Base-by-base conservation (phyloP, 2,329 filamentous ascomycete genomes). In the Aspergillus sp. region DNA sequence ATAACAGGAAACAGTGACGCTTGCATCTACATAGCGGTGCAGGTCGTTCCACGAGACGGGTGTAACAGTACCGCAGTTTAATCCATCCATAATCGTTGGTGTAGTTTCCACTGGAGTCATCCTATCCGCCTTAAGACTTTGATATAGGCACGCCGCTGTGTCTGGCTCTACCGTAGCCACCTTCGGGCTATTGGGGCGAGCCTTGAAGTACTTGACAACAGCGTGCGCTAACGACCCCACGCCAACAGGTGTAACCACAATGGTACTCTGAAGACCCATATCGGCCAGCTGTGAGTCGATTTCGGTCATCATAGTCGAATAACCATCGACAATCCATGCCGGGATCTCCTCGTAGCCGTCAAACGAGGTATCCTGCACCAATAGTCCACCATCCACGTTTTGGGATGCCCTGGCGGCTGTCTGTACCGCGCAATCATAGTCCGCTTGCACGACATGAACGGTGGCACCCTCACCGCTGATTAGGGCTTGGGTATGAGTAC, bases 271-370 rank as follows among this genome's bases (percentile, higher is more conserved):
- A 0, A 70, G 56, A 1, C 60, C 64, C 0, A 69, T 54, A 0
- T 67, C 65, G 0, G 73, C 60, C 7, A 84, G 60, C 59, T 90
- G 85, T 17, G 72, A 62, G 44, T 89, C 84, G 0, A 81, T 71
- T 60, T 93, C 88, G 3, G 67, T 63, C 52, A 90, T 71, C 77
- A 90, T 84, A 0, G 86, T 89, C 4, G 74, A 74, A 58, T 91
- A 93, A 0, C 88, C 88, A 51, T 91, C 82, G 0, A 89, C 84
- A 19, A 90, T 85, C 82, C 84, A 90, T 64, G 79, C 42, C 0
- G 86, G 85, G 4, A 89, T 78, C 35, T 81, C 72, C 42, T 82
- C 77, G 56, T 86, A 88, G 2, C 79, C 82, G 0, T 77, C 74
- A 57, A 85, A 86, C 0, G 82, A 77, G 7, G 79, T 83, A 58